These are phyloP conservation scores for Tuber magnatum DNA, from an alignment of 495 filamentous ascomycete species.

Conservation along the genomic window DNA sequence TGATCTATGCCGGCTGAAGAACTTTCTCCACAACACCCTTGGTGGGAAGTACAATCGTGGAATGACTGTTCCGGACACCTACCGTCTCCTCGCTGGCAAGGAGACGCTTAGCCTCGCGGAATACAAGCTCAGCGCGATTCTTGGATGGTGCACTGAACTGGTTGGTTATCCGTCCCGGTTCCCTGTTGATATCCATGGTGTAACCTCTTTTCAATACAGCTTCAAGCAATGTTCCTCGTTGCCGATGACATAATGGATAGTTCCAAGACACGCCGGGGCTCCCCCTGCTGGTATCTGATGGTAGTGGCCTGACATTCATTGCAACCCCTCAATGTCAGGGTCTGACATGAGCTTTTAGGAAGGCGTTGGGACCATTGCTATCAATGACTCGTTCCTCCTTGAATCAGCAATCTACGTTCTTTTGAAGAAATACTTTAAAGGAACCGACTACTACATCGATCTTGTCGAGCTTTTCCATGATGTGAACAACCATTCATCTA, in stretches of 20 bases:
- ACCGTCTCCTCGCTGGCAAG: slow-evolving; percentile 65
- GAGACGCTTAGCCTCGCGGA: slow-evolving; percentile 63
- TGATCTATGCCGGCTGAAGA: slow-evolving; percentile 47
- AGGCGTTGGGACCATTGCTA: slow-evolving; percentile 83
- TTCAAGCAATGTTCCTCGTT: slow-evolving; percentile 98
- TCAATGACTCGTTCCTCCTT: slow-evolving; percentile 97
- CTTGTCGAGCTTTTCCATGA: slow-evolving; percentile 95
- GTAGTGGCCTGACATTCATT: slow-evolving; percentile 13
- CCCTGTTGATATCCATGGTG: background rate
- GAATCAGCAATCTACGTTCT: slow-evolving; percentile 83
- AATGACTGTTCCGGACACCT: slow-evolving; percentile 92
- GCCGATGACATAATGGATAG: slow-evolving; percentile 98
- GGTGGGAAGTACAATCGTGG: slow-evolving; percentile 98
- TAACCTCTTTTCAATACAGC: slow-evolving; percentile 37
- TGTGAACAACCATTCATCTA: slow-evolving; percentile 40
- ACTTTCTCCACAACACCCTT: slow-evolving; percentile 71
- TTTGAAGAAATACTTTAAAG: slow-evolving; percentile 84
- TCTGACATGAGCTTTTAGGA: slow-evolving; percentile 48
- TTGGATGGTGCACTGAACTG: slow-evolving; percentile 96
- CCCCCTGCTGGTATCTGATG: slow-evolving; percentile 84
- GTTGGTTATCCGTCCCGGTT: slow-evolving; percentile 9
- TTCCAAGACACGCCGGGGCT: slow-evolving; percentile 83
- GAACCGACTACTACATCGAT: slow-evolving; percentile 77
- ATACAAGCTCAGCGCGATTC: slow-evolving; percentile 71
- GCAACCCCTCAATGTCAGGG: background rate